These are phyloP conservation scores for Discostella stelligeroides DNA, from an alignment of 108 stramenopile species.

Conservation along the genomic window DNA sequence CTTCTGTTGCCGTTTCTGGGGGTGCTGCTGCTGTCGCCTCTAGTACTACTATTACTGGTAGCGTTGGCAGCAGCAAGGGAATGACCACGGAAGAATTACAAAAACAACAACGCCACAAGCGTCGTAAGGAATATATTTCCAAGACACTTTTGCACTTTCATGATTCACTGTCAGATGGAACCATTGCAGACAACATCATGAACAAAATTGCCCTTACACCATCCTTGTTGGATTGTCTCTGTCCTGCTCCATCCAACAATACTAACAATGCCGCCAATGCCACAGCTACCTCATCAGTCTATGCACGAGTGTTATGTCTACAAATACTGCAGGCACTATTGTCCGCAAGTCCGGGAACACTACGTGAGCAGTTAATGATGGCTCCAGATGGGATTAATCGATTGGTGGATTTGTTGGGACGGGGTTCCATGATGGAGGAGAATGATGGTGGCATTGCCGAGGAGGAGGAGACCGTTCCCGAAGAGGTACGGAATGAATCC, in stretches of 20 bases:
- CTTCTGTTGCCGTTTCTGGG: no score
- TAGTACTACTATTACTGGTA: neutral
- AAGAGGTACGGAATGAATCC: constrained; percentile 75
- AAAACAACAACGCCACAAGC: constrained; percentile 26
- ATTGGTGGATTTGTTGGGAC: constrained; percentile 64
- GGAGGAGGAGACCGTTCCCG: constrained; percentile 25
- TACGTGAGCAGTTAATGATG: constrained; percentile 64
- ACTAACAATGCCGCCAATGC: no score
- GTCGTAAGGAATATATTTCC: constrained; percentile 35
- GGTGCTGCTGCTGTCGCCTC: no score
- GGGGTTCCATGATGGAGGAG: neutral
- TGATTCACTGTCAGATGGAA: constrained; percentile 13
- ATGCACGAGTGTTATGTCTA: constrained; percentile 68
- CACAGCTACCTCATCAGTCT: constrained; percentile 29
- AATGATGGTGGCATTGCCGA: neutral
- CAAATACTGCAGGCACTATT: constrained; percentile 55
- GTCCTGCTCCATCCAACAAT: no score
- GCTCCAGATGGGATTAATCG: constrained; percentile 83
- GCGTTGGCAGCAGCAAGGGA: neutral
- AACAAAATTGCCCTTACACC: constrained; percentile 29
- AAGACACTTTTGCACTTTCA: constrained; percentile 44
- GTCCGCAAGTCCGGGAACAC: constrained; percentile 34
- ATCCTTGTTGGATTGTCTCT: constrained; percentile 60
- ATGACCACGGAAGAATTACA: constrained; percentile 27
- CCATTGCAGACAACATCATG: constrained; percentile 5